Evolutionary conservation across 2,329 filamentous ascomycete species (phyloP).

Genomic region (Penicillium hesseltinei): DNA sequence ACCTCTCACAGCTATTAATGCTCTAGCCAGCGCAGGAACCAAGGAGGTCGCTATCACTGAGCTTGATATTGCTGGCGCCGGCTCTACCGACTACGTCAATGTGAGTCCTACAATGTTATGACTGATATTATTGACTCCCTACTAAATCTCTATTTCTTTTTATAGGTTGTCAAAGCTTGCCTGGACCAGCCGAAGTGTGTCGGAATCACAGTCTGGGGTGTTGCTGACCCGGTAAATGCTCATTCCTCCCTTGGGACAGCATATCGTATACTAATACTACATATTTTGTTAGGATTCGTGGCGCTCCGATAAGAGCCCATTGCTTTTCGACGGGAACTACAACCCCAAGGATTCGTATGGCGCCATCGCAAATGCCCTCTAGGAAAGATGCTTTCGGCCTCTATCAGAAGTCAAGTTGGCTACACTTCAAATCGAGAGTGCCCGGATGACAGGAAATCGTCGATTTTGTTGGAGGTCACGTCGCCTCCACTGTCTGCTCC

Average conservation of each 20-base stretch:
- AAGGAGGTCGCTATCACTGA: constrained; percentile 65
- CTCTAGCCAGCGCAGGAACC: constrained; percentile 51
- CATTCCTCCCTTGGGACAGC: not conserved
- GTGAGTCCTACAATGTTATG: constrained; percentile 26
- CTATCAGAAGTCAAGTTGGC: not conserved
- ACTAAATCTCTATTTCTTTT: not conserved
- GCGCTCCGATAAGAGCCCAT: constrained; percentile 4
- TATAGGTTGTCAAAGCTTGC: constrained; percentile 53
- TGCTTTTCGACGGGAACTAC: constrained; percentile 12
- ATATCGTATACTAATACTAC: not conserved
- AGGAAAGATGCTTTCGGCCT: not conserved
- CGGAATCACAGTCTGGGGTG: constrained; percentile 64
- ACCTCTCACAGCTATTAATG: constrained; percentile 49
- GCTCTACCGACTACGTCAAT: constrained; percentile 57
- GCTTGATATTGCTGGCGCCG: constrained; percentile 63
- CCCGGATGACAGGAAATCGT: too few species aligned
- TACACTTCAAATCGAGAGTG: not conserved
- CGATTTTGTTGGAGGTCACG: too few species aligned
- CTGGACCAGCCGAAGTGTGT: constrained; percentile 59
- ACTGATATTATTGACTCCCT: constrained; percentile 13
- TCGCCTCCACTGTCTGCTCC: too few species aligned
- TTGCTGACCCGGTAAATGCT: constrained; percentile 37
- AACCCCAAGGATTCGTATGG: constrained; percentile 13
- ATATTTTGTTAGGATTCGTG: constrained; percentile 10
- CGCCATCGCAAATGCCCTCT: constrained; percentile 10